phyloP scores from a whole-genome alignment of 164 flowering plant species.

The Paratinospora sagittata region DNA sequence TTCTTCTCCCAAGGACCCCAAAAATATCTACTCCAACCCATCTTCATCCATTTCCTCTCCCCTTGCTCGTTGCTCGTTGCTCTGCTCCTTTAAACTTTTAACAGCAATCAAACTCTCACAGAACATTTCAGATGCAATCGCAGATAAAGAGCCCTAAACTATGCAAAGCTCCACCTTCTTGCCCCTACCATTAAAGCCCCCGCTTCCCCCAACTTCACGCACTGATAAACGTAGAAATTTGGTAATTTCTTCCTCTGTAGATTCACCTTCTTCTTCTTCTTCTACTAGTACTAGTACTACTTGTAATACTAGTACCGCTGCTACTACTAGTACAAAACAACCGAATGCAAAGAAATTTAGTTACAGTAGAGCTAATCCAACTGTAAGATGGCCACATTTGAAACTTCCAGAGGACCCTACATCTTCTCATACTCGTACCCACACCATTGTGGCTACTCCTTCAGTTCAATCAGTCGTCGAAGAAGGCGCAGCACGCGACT shows the following conservation, averaged over 20 bases:
- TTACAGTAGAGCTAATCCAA: slow-evolving; percentile 72
- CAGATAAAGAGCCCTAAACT: slow-evolving; percentile 2
- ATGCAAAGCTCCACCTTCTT: slow-evolving; percentile 15
- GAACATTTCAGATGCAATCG: no score
- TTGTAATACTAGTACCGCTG: not conserved
- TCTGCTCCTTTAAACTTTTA: no score
- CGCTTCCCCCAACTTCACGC: slow-evolving; percentile 1
- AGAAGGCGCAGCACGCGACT: not conserved
- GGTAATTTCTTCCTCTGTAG: slow-evolving; percentile 3
- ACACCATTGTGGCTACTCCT: slow-evolving; percentile 3
- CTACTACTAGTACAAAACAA: not conserved
- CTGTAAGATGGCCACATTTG: slow-evolving; percentile 81
- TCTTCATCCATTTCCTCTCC: no score
- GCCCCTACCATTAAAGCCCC: slow-evolving; percentile 2
- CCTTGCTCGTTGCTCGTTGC: no score
- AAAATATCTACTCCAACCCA: no score
- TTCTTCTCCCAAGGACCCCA: no score
- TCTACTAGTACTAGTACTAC: not conserved
- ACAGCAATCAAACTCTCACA: no score
- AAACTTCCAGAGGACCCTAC: slow-evolving; percentile 32
- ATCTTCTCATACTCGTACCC: slow-evolving; percentile 13
- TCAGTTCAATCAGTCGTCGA: slow-evolving; percentile 1
- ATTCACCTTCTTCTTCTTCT: slow-evolving; percentile 9
- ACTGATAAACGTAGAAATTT: not conserved
- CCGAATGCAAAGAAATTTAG: slow-evolving; percentile 30